These are phyloP conservation scores for Alternaria gaisen DNA, from an alignment of 2,329 filamentous ascomycete genomes.

Conservation along the genomic window DNA sequence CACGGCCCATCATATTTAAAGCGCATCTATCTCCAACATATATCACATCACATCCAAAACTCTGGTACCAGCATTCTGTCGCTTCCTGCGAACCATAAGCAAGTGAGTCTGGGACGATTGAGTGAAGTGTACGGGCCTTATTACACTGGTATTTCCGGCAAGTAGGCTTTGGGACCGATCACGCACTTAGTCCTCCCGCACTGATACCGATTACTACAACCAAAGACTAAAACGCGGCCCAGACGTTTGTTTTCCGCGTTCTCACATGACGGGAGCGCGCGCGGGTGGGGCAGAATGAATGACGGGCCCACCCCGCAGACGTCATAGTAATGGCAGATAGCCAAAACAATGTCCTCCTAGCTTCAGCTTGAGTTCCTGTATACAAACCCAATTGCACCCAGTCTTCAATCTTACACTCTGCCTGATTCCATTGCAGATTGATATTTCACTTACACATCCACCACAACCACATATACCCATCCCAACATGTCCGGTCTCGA, in stretches of 20 bases:
- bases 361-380: conserved; percentile 12
- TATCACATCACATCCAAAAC: background rate
- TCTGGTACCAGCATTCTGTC: background rate
- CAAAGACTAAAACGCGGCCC: conserved; percentile 15
- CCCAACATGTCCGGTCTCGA: conserved; percentile 51
- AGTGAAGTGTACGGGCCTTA: background rate
- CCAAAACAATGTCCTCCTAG: conserved; percentile 6
- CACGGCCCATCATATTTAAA: background rate
- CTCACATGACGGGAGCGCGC: conserved; percentile 20
- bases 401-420: background rate
- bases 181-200: conserved; percentile 3
- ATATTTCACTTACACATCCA: conserved; percentile 1
- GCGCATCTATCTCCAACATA: background rate
- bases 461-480: background rate
- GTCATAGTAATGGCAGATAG: conserved; percentile 32
- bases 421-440: background rate
- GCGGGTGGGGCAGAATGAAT: conserved; percentile 31
- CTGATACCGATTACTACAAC: conserved; percentile 16
- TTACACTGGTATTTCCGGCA: background rate
- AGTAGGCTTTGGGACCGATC: background rate
- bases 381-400: background rate
- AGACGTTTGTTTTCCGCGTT: conserved; percentile 17
- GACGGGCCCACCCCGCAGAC: conserved; percentile 41
- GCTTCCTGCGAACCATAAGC: background rate
- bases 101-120: background rate